These are phyloP conservation scores for Cicer cuneatum DNA, from an alignment of 306 rosid genomes.

Conservation along the genomic window DNA sequence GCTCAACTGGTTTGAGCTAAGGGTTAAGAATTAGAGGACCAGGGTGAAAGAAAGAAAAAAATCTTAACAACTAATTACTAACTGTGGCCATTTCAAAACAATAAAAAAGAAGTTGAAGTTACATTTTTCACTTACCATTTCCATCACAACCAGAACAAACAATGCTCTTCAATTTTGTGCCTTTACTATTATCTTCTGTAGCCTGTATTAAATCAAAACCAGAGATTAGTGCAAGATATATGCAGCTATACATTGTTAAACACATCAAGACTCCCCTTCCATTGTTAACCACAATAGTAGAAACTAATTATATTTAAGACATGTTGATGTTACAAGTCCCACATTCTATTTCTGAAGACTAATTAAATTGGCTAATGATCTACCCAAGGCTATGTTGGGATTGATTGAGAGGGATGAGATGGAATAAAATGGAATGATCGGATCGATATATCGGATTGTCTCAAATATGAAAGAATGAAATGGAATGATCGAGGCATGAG, in stretches of 20 bases:
- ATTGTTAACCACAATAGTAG: background rate
- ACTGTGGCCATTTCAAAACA: background rate
- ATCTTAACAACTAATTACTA: too few relatives aligned
- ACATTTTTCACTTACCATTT: slow-evolving; percentile 71
- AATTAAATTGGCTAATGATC: background rate
- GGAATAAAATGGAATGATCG: background rate
- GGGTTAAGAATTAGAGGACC: too few relatives aligned
- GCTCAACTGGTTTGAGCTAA: too few relatives aligned
- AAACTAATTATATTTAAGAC: slow-evolving; percentile 8
- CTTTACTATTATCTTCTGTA: slow-evolving; percentile 46
- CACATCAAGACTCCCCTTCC: background rate
- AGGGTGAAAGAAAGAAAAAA: too few relatives aligned
- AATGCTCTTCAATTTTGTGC: slow-evolving; percentile 59
- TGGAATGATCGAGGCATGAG: too few relatives aligned
- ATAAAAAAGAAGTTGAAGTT: slow-evolving; percentile 17
- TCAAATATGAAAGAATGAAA: too few relatives aligned
- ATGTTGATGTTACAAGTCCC: slow-evolving; percentile 36
- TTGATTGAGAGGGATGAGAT: background rate
- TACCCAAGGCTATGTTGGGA: background rate
- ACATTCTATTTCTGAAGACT: slow-evolving; percentile 11
- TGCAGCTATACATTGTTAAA: slow-evolving; percentile 1
- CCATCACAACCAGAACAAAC: slow-evolving; percentile 82
- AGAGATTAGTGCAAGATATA: slow-evolving; percentile 20
- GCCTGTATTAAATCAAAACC: slow-evolving; percentile 65
- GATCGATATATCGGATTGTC: too few relatives aligned